phyloP scores from a whole-genome alignment of 2,329 filamentous ascomycete species.

The Microdochium trichocladiopsis region DNA sequence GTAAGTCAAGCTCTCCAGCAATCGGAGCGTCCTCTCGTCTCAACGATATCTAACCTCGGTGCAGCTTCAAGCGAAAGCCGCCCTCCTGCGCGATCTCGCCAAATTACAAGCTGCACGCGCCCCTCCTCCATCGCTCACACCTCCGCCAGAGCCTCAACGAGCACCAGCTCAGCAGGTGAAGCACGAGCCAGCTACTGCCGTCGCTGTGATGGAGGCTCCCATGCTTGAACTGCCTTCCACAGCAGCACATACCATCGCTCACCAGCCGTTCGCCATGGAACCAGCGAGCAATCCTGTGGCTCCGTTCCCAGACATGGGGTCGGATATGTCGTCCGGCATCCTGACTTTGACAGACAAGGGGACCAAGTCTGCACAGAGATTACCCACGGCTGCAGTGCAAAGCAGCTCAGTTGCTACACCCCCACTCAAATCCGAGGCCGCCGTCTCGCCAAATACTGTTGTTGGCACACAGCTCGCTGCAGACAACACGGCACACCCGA shows the following conservation, averaged over 20 bases:
- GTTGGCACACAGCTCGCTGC: neutral
- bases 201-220: constrained; percentile 15
- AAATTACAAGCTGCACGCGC: constrained; percentile 22
- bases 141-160: constrained; percentile 8
- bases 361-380: constrained; percentile 17
- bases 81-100: constrained; percentile 47
- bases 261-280: constrained; percentile 20
- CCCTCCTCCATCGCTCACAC: constrained; percentile 9
- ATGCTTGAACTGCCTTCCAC: constrained; percentile 26
- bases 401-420: constrained; percentile 8
- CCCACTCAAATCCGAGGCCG: constrained; percentile 15
- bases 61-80: constrained; percentile 45
- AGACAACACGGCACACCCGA: neutral
- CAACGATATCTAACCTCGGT: neutral
- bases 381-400: constrained; percentile 13
- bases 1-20: constrained; percentile 26
- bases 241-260: constrained; percentile 20
- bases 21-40: neutral
- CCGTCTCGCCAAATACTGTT: constrained; percentile 15
- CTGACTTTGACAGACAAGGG: constrained; percentile 17
- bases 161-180: constrained; percentile 4
- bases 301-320: constrained; percentile 50
- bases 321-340: constrained; percentile 29
- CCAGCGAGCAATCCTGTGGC: constrained; percentile 38
- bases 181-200: constrained; percentile 10